These are phyloP conservation scores for Coelastrella sp. DNA, from an alignment of 139 green algal genomes.

Conservation along the genomic window DNA sequence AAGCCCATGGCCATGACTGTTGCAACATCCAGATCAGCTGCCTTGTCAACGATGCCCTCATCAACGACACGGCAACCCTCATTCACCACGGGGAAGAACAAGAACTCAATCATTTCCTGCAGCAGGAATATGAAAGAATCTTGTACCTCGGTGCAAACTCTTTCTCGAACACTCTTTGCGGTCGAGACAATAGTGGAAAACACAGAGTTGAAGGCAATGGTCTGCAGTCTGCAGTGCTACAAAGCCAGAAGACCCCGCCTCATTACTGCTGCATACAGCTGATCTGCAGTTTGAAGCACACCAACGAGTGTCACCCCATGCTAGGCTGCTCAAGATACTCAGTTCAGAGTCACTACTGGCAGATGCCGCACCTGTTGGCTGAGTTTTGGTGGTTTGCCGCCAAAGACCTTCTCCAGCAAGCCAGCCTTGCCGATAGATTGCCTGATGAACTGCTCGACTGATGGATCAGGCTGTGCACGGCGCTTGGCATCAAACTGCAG, in stretches of 20 bases:
- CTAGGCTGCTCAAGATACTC: not conserved
- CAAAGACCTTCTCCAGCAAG: constrained; percentile 53
- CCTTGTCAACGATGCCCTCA: constrained; percentile 97
- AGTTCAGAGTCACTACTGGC: not conserved
- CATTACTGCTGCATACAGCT: no score
- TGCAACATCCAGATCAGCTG: constrained; percentile 96
- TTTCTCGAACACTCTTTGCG: no score
- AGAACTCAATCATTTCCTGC: constrained; percentile 96
- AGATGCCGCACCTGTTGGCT: constrained; percentile 12
- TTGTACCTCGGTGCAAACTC: no score
- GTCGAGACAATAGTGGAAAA: no score
- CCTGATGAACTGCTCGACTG: constrained; percentile 79
- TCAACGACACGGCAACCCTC: constrained; percentile 85
- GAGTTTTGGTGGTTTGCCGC: constrained; percentile 60
- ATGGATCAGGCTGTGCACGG: constrained; percentile 80
- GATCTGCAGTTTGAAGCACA: no score
- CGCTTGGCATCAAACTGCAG: constrained; percentile 75
- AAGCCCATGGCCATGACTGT: constrained; percentile 99
- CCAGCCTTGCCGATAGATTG: constrained; percentile 39
- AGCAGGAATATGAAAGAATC: not conserved
- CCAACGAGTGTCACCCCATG: not conserved
- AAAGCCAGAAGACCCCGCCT: no score
- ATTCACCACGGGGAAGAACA: constrained; percentile 96
- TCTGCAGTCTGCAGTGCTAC: no score
- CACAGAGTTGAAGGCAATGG: no score